Evolutionary conservation across 257 asterid species (phyloP).

Genomic region (Solanum appendiculatum): DNA sequence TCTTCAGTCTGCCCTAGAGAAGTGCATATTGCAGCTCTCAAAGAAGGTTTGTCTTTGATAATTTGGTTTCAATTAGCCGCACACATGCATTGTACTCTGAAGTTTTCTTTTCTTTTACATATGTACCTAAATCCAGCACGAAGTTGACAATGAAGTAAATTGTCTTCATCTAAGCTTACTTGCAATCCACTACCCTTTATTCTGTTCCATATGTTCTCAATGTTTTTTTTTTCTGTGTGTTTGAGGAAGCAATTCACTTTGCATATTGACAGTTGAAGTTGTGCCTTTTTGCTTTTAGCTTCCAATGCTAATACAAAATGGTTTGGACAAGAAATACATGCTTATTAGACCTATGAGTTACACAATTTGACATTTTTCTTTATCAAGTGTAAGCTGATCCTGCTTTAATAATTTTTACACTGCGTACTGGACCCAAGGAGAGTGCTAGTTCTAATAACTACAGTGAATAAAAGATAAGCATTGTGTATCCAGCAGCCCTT

Average conservation of each 20-base stretch:
- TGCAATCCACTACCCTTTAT: background rate
- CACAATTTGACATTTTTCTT: background rate
- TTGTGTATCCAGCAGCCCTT: background rate
- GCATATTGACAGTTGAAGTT: background rate
- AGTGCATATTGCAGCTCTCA: slow-evolving; percentile 30
- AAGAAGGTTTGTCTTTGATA: slow-evolving; percentile 23
- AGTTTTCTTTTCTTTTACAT: background rate
- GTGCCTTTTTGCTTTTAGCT: background rate
- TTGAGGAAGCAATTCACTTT: background rate
- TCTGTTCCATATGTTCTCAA: background rate
- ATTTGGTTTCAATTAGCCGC: background rate
- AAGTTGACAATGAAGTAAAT: background rate
- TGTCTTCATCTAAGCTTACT: background rate
- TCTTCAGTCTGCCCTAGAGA: slow-evolving; percentile 33
- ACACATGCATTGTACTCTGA: background rate
- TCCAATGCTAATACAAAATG: background rate
- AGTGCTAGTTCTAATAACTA: background rate
- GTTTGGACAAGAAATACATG: background rate
- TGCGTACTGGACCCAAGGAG: background rate
- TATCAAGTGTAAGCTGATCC: background rate
- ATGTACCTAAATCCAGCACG: background rate
- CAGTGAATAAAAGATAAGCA: background rate
- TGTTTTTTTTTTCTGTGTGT: background rate
- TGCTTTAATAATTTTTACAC: background rate
- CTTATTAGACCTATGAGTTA: background rate